phyloP scores from a whole-genome alignment of 257 asterid genomes.

The Lithospermum erythrorhizon region DNA sequence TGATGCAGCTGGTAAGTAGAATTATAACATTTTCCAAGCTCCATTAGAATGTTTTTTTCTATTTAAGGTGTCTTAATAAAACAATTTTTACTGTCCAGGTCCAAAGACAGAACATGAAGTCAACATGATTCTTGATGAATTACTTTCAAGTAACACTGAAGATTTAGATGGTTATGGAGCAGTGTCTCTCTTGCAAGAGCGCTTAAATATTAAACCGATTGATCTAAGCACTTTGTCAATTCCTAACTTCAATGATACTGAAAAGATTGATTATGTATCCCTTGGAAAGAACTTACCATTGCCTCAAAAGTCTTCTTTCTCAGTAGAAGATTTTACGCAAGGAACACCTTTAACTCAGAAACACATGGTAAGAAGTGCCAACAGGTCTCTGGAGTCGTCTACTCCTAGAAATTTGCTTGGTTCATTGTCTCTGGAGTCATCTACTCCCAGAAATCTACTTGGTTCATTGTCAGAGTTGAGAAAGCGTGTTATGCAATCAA shows the following conservation, averaged over 20 bases:
- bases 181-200: slow-evolving; percentile 53
- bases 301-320: slow-evolving; percentile 29
- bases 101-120: slow-evolving; percentile 23
- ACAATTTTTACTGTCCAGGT: slow-evolving; percentile 27
- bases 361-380: slow-evolving; percentile 18
- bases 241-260: slow-evolving; percentile 31
- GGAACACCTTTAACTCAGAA: slow-evolving; percentile 15
- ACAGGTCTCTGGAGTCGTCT: slow-evolving; percentile 33
- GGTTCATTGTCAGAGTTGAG: slow-evolving; percentile 41
- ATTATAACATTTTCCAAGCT: slow-evolving; percentile 7
- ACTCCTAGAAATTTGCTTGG: slow-evolving; percentile 56
- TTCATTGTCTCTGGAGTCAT: slow-evolving; percentile 44
- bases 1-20: slow-evolving; percentile 47
- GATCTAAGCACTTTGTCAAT: slow-evolving; percentile 31
- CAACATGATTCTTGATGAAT: slow-evolving; percentile 34
- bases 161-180: slow-evolving; percentile 60
- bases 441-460: slow-evolving; percentile 56
- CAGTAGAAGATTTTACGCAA: slow-evolving; percentile 32
- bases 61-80: not conserved
- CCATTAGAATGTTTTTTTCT: not conserved
- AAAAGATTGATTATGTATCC: slow-evolving; percentile 30
- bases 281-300: slow-evolving; percentile 30
- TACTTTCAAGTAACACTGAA: slow-evolving; percentile 35
- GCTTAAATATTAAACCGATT: slow-evolving; percentile 53
- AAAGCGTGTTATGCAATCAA: slow-evolving; percentile 35